A percentile compares a stretch with the other conserved stretches of the same genome.
phyloP scores from a whole-genome alignment of 1,284 basidiomycete species.

The Athelia sp. region DNA sequence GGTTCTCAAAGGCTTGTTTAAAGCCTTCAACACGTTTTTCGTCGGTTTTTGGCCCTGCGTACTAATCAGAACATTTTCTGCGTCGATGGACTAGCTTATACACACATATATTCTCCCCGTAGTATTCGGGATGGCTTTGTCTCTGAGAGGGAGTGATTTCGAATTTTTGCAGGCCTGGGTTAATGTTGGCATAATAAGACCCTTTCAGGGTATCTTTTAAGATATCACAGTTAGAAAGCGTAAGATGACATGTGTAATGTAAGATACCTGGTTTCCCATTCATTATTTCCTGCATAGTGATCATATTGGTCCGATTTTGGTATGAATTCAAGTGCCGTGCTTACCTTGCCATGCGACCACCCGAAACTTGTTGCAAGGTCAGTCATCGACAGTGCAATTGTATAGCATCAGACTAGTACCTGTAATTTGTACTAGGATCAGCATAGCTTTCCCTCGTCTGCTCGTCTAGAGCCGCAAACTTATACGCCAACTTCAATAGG shows the following conservation, averaged over 20 bases:
- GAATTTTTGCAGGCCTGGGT: conserved; percentile 61
- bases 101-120: conserved; percentile 73
- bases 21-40: conserved; percentile 69
- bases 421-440: conserved; percentile 64
- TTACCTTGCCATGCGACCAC: conserved; percentile 88
- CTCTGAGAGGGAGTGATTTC: conserved; percentile 49
- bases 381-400: conserved; percentile 1
- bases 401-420: conserved; percentile 32
- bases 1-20: conserved; percentile 79
- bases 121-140: conserved; percentile 70
- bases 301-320: neutral
- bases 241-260: no score
- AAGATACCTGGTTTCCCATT: conserved; percentile 78
- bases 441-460: conserved; percentile 63
- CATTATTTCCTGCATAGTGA: conserved; percentile 73
- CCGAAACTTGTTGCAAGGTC: conserved; percentile 60
- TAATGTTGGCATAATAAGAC: conserved; percentile 83
- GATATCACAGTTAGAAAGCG: neutral
- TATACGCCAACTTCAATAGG: conserved; percentile 67
- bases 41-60: conserved; percentile 62
- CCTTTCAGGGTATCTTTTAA: conserved; percentile 77
- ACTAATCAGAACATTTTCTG: neutral
- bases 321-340: conserved; percentile 5
- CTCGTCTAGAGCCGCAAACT: conserved; percentile 70
- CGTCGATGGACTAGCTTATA: conserved; percentile 1